Evolutionary conservation across 83 land plant genomes (phyloP), one percentile per base, ranked within the genome.

Genomic region (Isoetes engelmannii): DNA sequence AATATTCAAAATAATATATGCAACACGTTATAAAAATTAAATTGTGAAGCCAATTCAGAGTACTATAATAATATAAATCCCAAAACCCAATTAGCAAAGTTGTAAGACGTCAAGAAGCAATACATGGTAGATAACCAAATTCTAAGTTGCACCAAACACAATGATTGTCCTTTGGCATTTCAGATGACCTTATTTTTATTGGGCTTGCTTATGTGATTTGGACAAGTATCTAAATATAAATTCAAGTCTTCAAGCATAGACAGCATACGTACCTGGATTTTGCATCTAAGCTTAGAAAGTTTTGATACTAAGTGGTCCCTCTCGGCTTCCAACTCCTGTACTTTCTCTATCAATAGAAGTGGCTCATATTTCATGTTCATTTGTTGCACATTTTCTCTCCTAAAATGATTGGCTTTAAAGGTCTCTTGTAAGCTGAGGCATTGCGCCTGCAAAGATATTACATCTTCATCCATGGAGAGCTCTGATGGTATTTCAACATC

Each of bases 401-500:
- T 47, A 9, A 19, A 8, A 55, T 65, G 75, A 13, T 5, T 45
- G 19, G 61, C 17, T 19, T 73, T 73, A 53, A 73, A 73, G 5
- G 53, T 69, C 9, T 66, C 75, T 17, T 44, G 15, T 19, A 73
- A n/a, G 9, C 21, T 15, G 54, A 65, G 61, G 62, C 48, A 73
- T 66, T 73, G 70, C 56, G 49, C 45, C 17, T 73, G 70, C 3
- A 73, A 42, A 5, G 56, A 4, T 20, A 65, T 66, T 37, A 73
- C 49, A 73, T 73, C 75, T 45, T 73, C 75, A 42, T 73, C 75
- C 20, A 73, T 48, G 10, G 65, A 4, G 10, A 73, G 13, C n/a
- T 73, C 75, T 9, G 60, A 4, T 44, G 75, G 75, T 5, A 73
- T 73, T 6, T 73, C 75, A 54, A 73, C 58, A 18, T 73, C 63